Conservation (phyloP, 148 eudicot genomes). For the Euryodendron excelsum region DNA sequence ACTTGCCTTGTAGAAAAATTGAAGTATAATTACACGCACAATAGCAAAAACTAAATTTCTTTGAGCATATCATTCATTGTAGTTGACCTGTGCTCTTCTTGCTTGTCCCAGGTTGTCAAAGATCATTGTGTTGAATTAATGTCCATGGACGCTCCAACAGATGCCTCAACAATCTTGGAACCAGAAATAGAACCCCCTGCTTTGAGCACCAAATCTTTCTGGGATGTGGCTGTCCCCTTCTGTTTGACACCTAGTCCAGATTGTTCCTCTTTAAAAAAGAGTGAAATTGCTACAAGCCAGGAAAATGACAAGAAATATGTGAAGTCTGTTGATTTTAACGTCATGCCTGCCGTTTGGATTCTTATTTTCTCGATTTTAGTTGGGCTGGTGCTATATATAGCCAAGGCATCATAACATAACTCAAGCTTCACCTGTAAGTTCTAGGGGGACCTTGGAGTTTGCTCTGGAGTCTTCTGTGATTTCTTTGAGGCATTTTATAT, state of each 20-base stretch:
- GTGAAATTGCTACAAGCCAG: conserved; percentile 1
- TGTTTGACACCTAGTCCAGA: conserved; percentile 23
- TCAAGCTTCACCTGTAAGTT: neutral
- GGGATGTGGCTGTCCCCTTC: conserved; percentile 45
- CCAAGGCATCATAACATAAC: neutral
- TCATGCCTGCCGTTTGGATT: conserved; percentile 30
- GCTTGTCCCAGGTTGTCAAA: conserved; percentile 43
- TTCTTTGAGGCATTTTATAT: neutral
- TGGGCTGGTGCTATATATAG: conserved; percentile 43
- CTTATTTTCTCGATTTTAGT: neutral
- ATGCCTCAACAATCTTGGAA: conserved; percentile 51
- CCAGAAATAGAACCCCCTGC: conserved; percentile 50
- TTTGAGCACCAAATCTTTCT: conserved; percentile 48
- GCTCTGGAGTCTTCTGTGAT: neutral
- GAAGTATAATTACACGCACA: neutral
- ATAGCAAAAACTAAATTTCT: neutral
- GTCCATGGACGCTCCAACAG: conserved; percentile 61
- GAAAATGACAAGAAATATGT: conserved; percentile 16
- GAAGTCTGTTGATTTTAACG: conserved; percentile 22
- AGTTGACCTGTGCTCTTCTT: neutral
- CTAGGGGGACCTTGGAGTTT: neutral
- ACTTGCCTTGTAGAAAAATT: neutral
- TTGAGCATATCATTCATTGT: neutral
- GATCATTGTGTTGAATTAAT: conserved; percentile 73
- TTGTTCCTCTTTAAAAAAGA: conserved; percentile 22